These are phyloP conservation scores for Acrocalymma vagum DNA, from an alignment of 2,329 filamentous ascomycete genomes.

Conservation along the genomic window DNA sequence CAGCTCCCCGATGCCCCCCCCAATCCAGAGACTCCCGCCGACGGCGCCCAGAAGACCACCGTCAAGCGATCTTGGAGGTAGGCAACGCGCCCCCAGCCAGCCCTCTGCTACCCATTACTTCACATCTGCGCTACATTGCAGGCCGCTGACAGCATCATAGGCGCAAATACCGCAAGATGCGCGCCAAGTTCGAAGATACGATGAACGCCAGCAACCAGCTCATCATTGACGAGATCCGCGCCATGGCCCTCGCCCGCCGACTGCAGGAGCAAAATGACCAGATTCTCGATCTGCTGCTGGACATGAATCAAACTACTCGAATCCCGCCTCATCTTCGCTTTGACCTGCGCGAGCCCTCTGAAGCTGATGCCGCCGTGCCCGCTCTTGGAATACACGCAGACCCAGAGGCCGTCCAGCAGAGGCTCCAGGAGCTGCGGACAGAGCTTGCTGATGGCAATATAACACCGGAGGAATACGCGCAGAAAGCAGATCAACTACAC, in stretches of 20 bases:
- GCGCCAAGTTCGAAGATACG: constrained; percentile 77
- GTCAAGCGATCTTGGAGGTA: constrained; percentile 51
- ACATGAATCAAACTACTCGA: constrained; percentile 85
- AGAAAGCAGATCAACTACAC: constrained; percentile 36
- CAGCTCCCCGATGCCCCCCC: constrained; percentile 10
- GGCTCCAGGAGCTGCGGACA: constrained; percentile 42
- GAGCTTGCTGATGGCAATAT: constrained; percentile 41
- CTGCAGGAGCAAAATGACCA: constrained; percentile 93
- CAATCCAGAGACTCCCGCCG: constrained; percentile 15
- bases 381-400: constrained; percentile 31
- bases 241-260: constrained; percentile 80
- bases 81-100: constrained; percentile 15
- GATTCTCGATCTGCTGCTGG: constrained; percentile 85
- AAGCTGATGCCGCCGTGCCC: constrained; percentile 35
- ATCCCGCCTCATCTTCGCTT: constrained; percentile 78
- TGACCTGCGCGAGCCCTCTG: constrained; percentile 65
- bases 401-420: constrained; percentile 31
- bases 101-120: neutral
- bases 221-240: constrained; percentile 82
- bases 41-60: constrained; percentile 34
- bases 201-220: constrained; percentile 84
- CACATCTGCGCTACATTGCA: neutral
- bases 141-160: constrained; percentile 32
- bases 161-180: constrained; percentile 97
- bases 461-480: constrained; percentile 39